Conservation (phyloP, 495 filamentous ascomycete genomes). For the Penicillium pancosmium region DNA sequence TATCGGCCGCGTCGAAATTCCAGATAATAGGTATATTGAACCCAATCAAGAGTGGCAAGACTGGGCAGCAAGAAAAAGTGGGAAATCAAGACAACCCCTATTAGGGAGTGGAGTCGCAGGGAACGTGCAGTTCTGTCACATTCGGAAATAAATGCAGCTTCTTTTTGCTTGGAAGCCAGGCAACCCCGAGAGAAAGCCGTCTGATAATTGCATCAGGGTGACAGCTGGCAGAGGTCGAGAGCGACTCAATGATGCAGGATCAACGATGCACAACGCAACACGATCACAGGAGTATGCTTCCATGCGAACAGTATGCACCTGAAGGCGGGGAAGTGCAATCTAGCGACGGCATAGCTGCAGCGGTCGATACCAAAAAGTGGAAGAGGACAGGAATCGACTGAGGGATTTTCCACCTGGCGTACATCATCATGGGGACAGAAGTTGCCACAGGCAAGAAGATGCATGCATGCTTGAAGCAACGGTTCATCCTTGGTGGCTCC, state of each 20-base stretch:
- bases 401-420: conserved; percentile 46
- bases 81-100: conserved; percentile 15
- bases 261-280: conserved; percentile 37
- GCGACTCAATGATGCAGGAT: conserved; percentile 44
- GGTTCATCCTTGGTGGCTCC: conserved; percentile 37
- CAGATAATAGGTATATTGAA: conserved; percentile 23
- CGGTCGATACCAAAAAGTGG: conserved; percentile 34
- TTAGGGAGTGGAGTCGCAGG: conserved; percentile 24
- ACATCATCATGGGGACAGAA: conserved; percentile 31
- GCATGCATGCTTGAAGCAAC: conserved; percentile 49
- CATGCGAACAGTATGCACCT: conserved; percentile 37
- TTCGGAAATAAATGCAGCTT: conserved; percentile 19
- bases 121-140: conserved; percentile 26
- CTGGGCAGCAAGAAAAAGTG: conserved; percentile 7
- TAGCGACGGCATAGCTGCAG: conserved; percentile 38
- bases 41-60: conserved; percentile 27
- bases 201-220: conserved; percentile 41
- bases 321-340: conserved; percentile 40
- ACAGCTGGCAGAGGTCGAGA: conserved; percentile 44
- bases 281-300: conserved; percentile 28
- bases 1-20: conserved; percentile 21
- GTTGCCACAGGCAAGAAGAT: conserved; percentile 42
- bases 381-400: conserved; percentile 35
- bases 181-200: conserved; percentile 30
- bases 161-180: conserved; percentile 31